Base-by-base conservation (phyloP, 768 basidiomycete genomes). In the Leccinum boreale region DNA sequence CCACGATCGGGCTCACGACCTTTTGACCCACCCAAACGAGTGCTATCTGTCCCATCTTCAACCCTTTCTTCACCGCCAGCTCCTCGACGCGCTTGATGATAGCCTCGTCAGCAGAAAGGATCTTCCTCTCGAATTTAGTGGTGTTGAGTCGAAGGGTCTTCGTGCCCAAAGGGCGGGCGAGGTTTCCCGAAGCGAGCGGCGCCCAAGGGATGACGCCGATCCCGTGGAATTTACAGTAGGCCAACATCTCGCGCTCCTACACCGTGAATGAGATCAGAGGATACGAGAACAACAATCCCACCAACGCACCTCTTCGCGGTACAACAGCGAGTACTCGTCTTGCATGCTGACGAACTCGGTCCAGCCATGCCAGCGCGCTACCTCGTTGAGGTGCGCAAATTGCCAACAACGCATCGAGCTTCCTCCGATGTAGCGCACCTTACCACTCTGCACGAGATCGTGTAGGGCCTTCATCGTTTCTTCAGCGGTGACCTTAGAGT, bases 201-300 rank as follows among this genome's bases (percentile, higher is more conserved):
- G 74, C 68, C 77, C 79, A 84, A 0, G 82, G 79, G 45, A 85
- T 81, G 28, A 78, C 65, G 0, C 81, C 82, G 28, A 84, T 79
- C 21, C 81, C 81, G 26, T 78, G 74, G 54, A 71, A 73, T 24
- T 76, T 72, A 65, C 78, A 81, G 66, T 78, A 79, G 11, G 72
- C 67, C 23, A 75, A 62, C 77, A 79, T 76, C 56, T 79, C 78
- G 4, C 75, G 71, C 56, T 81, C 79, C 79, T 79, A 46, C 3
- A 17, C 14, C 0, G 35, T 36, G 7, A 36, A 36, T 36, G 3
- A 36, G 35, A 36, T 36, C 35, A 36, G 15, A 36, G 15, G 35
- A 36, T 7, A 11, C 29, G 29, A 31, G 12, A 31, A 36, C 7
- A 15, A 17, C 29, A 31, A 31, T 31, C 35, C 35, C 15, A 31